Evolutionary conservation across 2,329 filamentous ascomycete species (phyloP), one percentile per base, ranked within the genome.

Genomic region (Arthrobotrys sinensis): DNA sequence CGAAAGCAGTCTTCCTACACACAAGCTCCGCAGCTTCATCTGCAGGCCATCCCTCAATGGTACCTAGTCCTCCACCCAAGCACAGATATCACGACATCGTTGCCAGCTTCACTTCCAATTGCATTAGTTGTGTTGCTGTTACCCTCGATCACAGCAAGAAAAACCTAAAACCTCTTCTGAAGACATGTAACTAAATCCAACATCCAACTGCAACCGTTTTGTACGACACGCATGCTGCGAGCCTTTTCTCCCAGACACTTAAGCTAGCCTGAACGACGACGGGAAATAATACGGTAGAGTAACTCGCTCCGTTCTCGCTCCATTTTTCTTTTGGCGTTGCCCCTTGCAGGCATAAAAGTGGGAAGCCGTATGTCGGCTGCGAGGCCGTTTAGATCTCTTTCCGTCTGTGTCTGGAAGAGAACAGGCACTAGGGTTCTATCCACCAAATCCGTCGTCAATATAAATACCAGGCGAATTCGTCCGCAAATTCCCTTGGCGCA

Each of bases 281-380:
- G 50, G 28, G 8, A 43, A 40, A 11, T 28, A 28, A 28, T 4
- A 28, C 62, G 10, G 40, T 40, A 19, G 52, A 57, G 8, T 14
- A 66, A 32, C 4, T 40, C 10, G 16, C 48, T 28, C 6, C 48
- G 10, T 28, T 11, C 36, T 7, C 36, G 34, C 19, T 2, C 46
- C 32, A 11, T 16, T 38, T 53, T 38, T 8, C 28, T 43, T 24
- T 28, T 12, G 48, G 14, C 57, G 21, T 46, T 1, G 32, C 28
- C 24, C 19, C n/a, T 45, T 19, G 2, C 19, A n/a, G 34, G 34
- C 48, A 52, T 45, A 38, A 36, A 40, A 43, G 55, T 60, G 16
- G 10, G 38, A 21, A 50, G 24, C 16, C 67, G 24, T 34, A 78
- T 78, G 75, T 72, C 67, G 75, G 46, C 67, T 34, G 52, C 46